Evolutionary conservation across 306 rosid genomes (phyloP).

Genomic region (Morella rubra): DNA sequence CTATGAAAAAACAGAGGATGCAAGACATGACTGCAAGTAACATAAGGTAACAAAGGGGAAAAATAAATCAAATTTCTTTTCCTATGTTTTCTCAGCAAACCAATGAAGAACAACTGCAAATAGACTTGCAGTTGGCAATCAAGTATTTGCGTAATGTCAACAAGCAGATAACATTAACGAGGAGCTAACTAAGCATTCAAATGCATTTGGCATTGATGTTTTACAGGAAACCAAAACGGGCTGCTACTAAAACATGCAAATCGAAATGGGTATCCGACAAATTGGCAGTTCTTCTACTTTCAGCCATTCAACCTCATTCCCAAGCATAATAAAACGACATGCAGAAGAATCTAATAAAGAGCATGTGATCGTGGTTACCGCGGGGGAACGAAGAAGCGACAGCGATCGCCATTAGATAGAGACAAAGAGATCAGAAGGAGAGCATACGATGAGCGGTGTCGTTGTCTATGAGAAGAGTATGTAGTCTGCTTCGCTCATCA

Average conservation of each 20-base stretch:
- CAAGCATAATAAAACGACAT: neutral
- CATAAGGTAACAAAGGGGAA: neutral
- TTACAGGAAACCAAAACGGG: slow-evolving; percentile 17
- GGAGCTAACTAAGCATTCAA: neutral
- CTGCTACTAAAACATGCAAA: slow-evolving; percentile 16
- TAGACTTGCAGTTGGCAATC: neutral
- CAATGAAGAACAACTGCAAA: neutral
- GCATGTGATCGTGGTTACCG: slow-evolving; percentile 32
- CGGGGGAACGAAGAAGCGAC: slow-evolving; percentile 39
- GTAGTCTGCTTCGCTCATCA: neutral
- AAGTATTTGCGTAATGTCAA: slow-evolving; percentile 8
- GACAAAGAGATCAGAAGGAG: neutral
- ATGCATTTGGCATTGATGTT: neutral
- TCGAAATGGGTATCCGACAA: slow-evolving; percentile 21
- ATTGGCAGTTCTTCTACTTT: neutral
- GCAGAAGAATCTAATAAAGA: neutral
- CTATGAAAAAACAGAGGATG: neutral
- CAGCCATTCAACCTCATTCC: neutral
- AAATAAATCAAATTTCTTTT: neutral
- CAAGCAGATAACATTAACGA: neutral
- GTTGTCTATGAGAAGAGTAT: neutral
- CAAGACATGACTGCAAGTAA: neutral
- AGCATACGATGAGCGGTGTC: neutral
- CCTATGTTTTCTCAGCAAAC: neutral
- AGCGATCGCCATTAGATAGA: slow-evolving; percentile 37